Evolutionary conservation across 2,329 filamentous ascomycete genomes (phyloP).

Genomic region (Helminthosporium solani): DNA sequence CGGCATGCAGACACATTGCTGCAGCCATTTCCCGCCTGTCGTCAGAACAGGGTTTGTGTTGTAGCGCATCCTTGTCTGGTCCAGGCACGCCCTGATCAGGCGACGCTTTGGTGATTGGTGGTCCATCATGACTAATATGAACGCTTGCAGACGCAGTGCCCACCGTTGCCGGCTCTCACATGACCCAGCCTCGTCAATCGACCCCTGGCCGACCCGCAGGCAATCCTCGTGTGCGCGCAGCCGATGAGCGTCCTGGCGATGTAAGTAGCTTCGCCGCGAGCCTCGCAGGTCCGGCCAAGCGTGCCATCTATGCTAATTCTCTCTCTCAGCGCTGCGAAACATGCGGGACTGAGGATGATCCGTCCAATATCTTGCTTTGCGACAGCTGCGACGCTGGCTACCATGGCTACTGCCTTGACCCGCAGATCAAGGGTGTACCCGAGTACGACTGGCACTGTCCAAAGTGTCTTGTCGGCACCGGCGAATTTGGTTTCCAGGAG

Average conservation of each 20-base stretch:
- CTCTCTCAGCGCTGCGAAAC: conserved; percentile 71
- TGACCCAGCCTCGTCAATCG: conserved; percentile 87
- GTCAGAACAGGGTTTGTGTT: conserved; percentile 26
- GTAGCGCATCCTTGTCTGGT: conserved; percentile 21
- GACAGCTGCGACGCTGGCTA: conserved; percentile 90
- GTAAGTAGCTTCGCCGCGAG: conserved; percentile 37
- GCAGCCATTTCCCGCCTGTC: conserved; percentile 21
- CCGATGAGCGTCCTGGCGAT: conserved; percentile 58
- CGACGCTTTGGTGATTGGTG: conserved; percentile 21
- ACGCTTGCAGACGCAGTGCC: conserved; percentile 57
- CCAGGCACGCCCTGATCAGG: conserved; percentile 18
- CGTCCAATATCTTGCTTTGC: conserved; percentile 71
- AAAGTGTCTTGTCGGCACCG: conserved; percentile 90
- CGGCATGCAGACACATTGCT: conserved; percentile 19
- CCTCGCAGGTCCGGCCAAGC: too few relatives aligned
- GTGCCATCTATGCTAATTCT: conserved; percentile 37
- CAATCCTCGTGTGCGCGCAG: conserved; percentile 55
- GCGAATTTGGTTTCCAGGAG: conserved; percentile 96
- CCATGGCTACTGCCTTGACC: conserved; percentile 86
- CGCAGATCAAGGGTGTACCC: conserved; percentile 73
- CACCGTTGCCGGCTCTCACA: conserved; percentile 92
- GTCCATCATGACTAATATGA: conserved; percentile 22
- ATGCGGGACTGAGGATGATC: conserved; percentile 77
- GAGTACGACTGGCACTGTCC: conserved; percentile 95
- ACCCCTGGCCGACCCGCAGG: conserved; percentile 60